phyloP scores from a whole-genome alignment of 148 eudicot species.

The Oxyria digyna region DNA sequence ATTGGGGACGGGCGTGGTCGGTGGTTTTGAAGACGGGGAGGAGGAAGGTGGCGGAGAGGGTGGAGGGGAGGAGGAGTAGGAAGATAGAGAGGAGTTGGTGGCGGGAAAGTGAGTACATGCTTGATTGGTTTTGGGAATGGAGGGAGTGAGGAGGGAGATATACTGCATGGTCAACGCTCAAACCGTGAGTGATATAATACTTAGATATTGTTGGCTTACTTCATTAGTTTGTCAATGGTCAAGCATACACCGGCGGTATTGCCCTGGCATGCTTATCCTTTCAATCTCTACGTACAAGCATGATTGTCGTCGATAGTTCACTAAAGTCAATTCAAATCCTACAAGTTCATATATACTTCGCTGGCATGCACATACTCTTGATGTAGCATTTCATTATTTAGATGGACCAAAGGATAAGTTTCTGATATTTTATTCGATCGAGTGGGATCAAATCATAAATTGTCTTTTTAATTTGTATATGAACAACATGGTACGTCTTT shows the following conservation, averaged over 20 bases:
- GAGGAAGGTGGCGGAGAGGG: constrained; percentile 3
- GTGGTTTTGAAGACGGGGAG: constrained; percentile 17
- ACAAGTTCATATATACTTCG: no score
- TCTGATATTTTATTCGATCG: no score
- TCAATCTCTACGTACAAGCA: no score
- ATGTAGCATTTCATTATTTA: not conserved
- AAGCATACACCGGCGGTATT: not conserved
- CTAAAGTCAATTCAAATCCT: no score
- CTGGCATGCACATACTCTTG: no score
- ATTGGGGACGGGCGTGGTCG: constrained; percentile 19
- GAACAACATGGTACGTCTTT: no score
- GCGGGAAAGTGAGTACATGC: not conserved
- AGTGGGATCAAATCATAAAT: no score
- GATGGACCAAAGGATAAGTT: no score
- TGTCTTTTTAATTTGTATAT: no score
- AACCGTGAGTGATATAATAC: not conserved
- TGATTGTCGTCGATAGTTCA: no score
- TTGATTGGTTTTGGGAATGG: not conserved
- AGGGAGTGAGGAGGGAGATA: not conserved
- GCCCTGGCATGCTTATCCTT: not conserved
- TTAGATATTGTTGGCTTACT: not conserved
- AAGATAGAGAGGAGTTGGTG: not conserved
- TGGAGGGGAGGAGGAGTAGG: constrained; percentile 5
- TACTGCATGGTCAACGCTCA: not conserved
- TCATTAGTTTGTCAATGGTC: not conserved